Conservation (phyloP, 768 basidiomycete species). For the Mycena latifolia region DNA sequence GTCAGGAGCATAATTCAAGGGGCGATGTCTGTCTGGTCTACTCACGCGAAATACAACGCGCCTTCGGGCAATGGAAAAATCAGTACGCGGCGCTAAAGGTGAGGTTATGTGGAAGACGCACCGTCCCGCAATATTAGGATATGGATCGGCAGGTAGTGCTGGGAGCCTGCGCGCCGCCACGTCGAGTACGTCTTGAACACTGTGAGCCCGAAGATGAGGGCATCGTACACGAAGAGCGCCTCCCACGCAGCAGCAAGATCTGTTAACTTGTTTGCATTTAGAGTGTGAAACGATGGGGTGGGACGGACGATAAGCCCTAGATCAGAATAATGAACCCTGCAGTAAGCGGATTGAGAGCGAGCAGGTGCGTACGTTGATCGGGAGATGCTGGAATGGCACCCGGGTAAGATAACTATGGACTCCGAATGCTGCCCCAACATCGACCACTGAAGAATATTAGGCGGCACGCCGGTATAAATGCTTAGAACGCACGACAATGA, state of each 20-base stretch:
- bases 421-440: not conserved
- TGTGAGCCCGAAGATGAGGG: conserved; percentile 2
- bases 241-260: conserved; percentile 4
- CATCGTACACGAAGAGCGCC: conserved; percentile 3
- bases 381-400: not conserved
- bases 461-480: not conserved
- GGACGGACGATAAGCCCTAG: conserved; percentile 1
- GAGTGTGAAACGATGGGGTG: too few relatives aligned
- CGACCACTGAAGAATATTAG: not conserved
- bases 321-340: too few relatives aligned
- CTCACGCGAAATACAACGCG: conserved; percentile 21
- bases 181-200: conserved; percentile 31
- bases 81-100: not conserved
- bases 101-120: not conserved
- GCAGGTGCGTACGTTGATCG: conserved; percentile 5
- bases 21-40: not conserved
- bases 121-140: conserved; percentile 8
- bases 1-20: not conserved
- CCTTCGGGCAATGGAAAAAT: not conserved
- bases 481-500: not conserved
- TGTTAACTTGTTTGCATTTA: not conserved
- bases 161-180: not conserved
- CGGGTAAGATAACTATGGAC: not conserved
- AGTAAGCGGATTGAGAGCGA: not conserved
- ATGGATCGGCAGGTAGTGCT: not conserved